Base-by-base conservation (phyloP, 208 protist species). In the Angomonas desouzai region DNA sequence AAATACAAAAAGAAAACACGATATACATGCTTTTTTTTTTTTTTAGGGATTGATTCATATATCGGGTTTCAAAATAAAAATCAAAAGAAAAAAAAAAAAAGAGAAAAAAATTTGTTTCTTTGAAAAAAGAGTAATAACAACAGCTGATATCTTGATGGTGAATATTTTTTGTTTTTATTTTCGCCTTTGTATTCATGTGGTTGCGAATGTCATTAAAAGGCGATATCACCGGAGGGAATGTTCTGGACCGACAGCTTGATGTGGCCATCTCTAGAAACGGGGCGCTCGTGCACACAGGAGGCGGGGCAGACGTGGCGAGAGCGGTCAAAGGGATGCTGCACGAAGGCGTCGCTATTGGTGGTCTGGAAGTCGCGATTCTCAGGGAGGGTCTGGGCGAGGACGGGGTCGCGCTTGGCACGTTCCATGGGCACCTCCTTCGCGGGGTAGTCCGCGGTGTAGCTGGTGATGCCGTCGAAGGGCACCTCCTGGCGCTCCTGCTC, bases 351-450 rank as follows among this genome's bases (percentile, higher is more conserved):
- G 33, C 70, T 77, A 43, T 69, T 61, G 29, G 79, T 85, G 13
- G 89, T 94, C 62, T 82, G 60, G 79, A 94, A 94, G 79, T 94
- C 85, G 56, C 89, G 85, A 48, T 83, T 92, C 65, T 94, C 85
- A 22, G 83, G 85, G 43, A 91, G 48, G 23, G 45, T 23, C 43
- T 71, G 65, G 29, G 64, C 47, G 27, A 20, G 25, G 33, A 60
- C 38, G 16, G 25, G 47, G 61, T 73, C 68, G 61, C 63, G 74
- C 48, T 60, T 33, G 58, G 63, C 55, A 63, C 47, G 63, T 20
- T 45, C 64, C 49, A 78, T 56, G 20, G 87, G 77, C 48, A 79
- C 81, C 59, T 94, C 76, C 83, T 94, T 94, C 55, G 82, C 64
- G 32, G 82, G 89, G 73, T 90, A 94, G 49, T 94, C 89, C 6